Evolutionary conservation across 805 yeast species (phyloP).

Genomic region (Sugiyamaella boreocaroliniensis): DNA sequence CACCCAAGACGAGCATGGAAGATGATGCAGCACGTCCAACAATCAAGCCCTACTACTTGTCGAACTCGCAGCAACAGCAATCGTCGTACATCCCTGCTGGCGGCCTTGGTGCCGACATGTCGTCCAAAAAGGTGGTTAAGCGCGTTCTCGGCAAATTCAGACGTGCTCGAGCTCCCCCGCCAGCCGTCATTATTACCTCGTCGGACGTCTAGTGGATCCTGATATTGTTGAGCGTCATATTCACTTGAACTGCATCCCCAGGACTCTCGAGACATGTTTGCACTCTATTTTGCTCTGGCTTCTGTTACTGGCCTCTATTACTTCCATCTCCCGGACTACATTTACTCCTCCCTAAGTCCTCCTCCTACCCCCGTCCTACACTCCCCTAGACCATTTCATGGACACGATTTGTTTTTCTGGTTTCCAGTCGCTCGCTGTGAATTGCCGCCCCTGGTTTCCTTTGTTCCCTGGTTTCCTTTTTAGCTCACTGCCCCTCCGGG

Average conservation of each 20-base stretch:
- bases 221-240: background rate
- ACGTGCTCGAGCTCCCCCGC: slow-evolving; percentile 7
- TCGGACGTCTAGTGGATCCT: slow-evolving; percentile 11
- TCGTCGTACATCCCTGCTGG: slow-evolving; percentile 15
- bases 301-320: no score
- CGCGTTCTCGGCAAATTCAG: slow-evolving; percentile 16
- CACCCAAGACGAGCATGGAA: slow-evolving; percentile 1
- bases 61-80: slow-evolving; percentile 2
- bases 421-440: no score
- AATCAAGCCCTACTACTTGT: background rate
- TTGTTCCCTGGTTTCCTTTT: no score
- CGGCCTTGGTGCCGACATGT: slow-evolving; percentile 9
- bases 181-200: slow-evolving; percentile 21
- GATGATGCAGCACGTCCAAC: background rate
- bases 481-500: background rate
- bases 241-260: no score
- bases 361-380: no score
- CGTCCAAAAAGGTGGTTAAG: slow-evolving; percentile 13
- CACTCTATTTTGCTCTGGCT: background rate
- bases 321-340: no score
- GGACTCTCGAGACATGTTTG: no score
- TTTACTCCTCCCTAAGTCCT: no score
- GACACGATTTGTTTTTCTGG: background rate
- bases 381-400: background rate
- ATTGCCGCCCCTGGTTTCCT: no score